phyloP scores from a whole-genome alignment of 2,329 filamentous ascomycete species.

The Colletotrichum sp. region DNA sequence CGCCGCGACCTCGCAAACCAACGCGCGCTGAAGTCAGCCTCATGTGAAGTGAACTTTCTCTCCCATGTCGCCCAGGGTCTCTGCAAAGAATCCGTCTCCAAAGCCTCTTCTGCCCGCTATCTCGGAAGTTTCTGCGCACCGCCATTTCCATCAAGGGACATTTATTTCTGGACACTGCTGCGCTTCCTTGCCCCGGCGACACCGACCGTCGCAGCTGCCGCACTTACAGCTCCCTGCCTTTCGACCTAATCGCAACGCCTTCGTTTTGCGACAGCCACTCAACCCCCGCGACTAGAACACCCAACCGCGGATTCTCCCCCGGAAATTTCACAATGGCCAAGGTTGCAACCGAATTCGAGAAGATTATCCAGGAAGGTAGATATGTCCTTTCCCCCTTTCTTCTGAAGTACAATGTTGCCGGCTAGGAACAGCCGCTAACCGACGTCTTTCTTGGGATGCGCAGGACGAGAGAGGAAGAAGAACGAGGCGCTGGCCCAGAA shows the following conservation, averaged over 20 bases:
- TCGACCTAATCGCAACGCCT: background rate
- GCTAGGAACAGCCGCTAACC: background rate
- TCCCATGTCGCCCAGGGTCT: background rate
- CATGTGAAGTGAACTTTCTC: background rate
- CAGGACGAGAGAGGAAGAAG: conserved; percentile 72
- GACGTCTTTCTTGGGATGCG: background rate
- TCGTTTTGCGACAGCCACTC: background rate
- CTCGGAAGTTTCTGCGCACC: background rate
- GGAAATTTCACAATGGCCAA: conserved; percentile 41
- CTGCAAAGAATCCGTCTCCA: background rate
- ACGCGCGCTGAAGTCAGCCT: conserved; percentile 10
- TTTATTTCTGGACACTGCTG: background rate
- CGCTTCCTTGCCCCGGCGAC: background rate
- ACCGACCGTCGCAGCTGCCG: background rate
- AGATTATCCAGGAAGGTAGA: conserved; percentile 59
- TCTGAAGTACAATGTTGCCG: background rate
- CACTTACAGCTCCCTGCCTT: background rate
- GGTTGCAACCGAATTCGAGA: conserved; percentile 56
- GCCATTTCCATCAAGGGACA: background rate
- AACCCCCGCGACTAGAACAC: background rate
- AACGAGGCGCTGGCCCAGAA: conserved; percentile 74
- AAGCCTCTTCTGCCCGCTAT: background rate
- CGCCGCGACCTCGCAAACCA: background rate
- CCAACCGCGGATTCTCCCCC: background rate
- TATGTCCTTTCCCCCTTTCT: background rate